These are phyloP conservation scores for Pseudogymnoascus destructans DNA, from an alignment of 2,329 filamentous ascomycete genomes.

Conservation along the genomic window DNA sequence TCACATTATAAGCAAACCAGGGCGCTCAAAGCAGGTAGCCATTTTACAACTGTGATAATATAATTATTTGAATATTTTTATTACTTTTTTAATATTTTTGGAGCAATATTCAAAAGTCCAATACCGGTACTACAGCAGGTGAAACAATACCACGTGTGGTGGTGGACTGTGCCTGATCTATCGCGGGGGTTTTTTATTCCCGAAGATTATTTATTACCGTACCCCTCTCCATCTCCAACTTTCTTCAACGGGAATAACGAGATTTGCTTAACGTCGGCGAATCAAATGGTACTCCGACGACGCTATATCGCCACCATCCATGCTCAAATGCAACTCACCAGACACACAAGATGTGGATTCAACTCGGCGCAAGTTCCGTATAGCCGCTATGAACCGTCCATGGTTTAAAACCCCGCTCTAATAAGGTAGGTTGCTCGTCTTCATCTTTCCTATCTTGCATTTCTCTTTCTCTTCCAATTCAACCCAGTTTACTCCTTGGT, in stretches of 20 bases:
- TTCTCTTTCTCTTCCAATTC: background rate
- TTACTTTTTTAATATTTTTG: background rate
- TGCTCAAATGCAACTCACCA: background rate
- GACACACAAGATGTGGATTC: background rate
- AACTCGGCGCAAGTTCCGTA: constrained; percentile 7
- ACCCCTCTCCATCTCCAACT: constrained; percentile 1
- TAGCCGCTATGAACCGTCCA: background rate
- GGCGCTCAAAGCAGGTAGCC: background rate
- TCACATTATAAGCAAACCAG: background rate
- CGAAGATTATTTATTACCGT: background rate
- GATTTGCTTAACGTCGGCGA: background rate
- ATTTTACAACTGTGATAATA: background rate
- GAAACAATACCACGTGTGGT: background rate
- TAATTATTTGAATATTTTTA: background rate
- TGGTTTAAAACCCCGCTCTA: background rate
- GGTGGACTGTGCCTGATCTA: background rate
- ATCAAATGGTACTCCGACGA: background rate
- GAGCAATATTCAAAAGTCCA: background rate
- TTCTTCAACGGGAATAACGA: constrained; percentile 7
- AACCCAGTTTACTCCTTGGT: background rate
- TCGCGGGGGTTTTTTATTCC: background rate
- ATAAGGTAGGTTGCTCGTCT: background rate
- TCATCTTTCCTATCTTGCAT: background rate
- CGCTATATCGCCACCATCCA: background rate
- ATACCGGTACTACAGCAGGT: background rate